Conservation (phyloP, 2,329 filamentous ascomycete species). For the Alternaria incomplexa region DNA sequence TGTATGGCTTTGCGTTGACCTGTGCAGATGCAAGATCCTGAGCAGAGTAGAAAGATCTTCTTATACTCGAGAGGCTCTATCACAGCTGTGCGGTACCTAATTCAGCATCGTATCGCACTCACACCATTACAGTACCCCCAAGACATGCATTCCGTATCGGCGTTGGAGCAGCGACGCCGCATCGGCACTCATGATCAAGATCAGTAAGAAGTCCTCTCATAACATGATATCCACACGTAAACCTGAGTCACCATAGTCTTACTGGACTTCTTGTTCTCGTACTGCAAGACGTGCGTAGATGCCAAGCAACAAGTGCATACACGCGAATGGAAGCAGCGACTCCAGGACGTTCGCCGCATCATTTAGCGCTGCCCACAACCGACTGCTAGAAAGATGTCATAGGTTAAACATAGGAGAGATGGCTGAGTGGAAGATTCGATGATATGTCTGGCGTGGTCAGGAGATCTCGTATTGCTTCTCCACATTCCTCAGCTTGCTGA, state of each 20-base stretch:
- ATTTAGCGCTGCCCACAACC: rapidly evolving
- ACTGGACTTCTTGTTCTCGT: background rate
- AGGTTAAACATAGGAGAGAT: background rate
- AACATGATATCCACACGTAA: background rate
- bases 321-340: background rate
- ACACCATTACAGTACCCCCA: rapidly evolving
- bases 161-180: background rate
- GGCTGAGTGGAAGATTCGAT: background rate
- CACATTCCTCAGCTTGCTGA: background rate
- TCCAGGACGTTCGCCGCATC: background rate
- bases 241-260: background rate
- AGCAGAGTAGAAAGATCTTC: rapidly evolving
- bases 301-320: background rate
- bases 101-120: too few species aligned
- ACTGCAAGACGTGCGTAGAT: background rate
- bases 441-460: background rate
- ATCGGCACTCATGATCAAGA: background rate
- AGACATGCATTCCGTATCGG: background rate
- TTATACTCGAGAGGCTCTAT: background rate
- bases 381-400: background rate
- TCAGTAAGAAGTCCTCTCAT: background rate
- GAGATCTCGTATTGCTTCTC: slow-evolving; percentile 9
- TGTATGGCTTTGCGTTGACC: background rate
- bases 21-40: too few species aligned
- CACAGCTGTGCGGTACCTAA: too few species aligned